Base-by-base conservation (phyloP, 1,139 yeast genomes). In the Saccharomyces hybrid region DNA sequence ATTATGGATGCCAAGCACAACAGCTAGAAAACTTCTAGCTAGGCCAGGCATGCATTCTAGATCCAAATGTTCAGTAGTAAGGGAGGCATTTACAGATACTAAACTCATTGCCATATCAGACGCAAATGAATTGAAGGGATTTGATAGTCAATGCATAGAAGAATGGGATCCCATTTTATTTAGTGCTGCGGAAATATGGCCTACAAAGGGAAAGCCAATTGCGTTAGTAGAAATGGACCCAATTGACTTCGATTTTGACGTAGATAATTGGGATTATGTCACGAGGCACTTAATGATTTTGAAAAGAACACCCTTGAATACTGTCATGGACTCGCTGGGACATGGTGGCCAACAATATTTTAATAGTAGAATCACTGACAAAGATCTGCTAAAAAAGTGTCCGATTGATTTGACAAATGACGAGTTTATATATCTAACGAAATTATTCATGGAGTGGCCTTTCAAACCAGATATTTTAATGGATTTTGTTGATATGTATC, bases 341-440 rank as follows among this genome's bases (percentile, higher is more conserved):
- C 91, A 96, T 0, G 97, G 96, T 1, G 96, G 95, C 0, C 78
- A 71, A 5, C 86, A 82, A n/a, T 83, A 84, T 57, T 76, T 83
- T 53, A 72, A 73, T 1, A 67, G 71, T 13, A 65, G 78, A 6
- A 57, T 78, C 0, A 64, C 70, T 1, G 73, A 77, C 2, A 52
- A 58, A 7, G 70, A 67, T 0, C 55, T 84, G 2, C 62, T 81
- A 54, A 66, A 77, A 9, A 79, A 76, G 57, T 64, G 68, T 3
- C 80, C 87, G 0, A 69, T 73, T 20, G 78, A 79, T 2, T 71
- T 90, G 55, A 73, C 81, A 0, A 65, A 74, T 5, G 79, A 78
- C 0, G 95, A 89, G 20, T 74, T 85, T 57, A 57, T 74, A 6
- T 62, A 67, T 5, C 66, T 91, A 7, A 75, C 83, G 3, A 68